Percentiles rank a stretch among this genome's conserved stretches.
Conservation (phyloP, 2,329 filamentous ascomycete genomes). For the Septoria linicola region DNA sequence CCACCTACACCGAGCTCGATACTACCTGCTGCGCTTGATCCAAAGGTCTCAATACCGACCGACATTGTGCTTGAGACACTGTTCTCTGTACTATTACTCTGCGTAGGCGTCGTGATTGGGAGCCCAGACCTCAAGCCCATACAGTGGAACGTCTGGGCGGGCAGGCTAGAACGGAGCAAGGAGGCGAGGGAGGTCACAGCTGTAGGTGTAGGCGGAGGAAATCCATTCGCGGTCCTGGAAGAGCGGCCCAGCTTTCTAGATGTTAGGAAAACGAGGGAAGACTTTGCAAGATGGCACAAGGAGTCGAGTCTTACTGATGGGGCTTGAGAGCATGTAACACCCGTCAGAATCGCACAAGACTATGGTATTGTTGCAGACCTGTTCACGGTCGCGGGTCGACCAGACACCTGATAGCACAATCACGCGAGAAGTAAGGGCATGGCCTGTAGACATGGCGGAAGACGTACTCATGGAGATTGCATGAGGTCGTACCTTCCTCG, state of each 20-base stretch:
- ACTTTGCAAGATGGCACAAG: conserved; percentile 73
- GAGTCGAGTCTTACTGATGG: conserved; percentile 9
- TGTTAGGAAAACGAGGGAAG: conserved; percentile 71
- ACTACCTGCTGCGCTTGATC: conserved; percentile 37
- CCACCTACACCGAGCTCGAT: conserved; percentile 35
- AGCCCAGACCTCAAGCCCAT: conserved; percentile 81
- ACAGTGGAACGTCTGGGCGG: conserved; percentile 76
- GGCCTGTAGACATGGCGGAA: too few species aligned
- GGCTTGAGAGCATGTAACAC: neutral
- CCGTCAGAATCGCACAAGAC: conserved; percentile 1
- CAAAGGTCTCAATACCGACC: conserved; percentile 59
- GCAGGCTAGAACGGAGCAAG: conserved; percentile 71
- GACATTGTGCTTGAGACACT: conserved; percentile 90
- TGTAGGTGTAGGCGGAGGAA: conserved; percentile 70
- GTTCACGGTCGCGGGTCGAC: too few species aligned
- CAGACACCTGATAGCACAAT: too few species aligned
- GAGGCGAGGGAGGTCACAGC: conserved; percentile 56
- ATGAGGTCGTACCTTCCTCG: too few species aligned
- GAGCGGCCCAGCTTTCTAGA: conserved; percentile 82
- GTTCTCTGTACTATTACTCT: conserved; percentile 74
- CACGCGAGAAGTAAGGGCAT: too few species aligned
- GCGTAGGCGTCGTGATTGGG: conserved; percentile 74
- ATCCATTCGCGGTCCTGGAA: conserved; percentile 78
- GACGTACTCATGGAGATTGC: too few species aligned
- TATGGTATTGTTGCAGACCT: neutral